phyloP scores from a whole-genome alignment of 257 asterid species.

The Fraxinus excelsior region DNA sequence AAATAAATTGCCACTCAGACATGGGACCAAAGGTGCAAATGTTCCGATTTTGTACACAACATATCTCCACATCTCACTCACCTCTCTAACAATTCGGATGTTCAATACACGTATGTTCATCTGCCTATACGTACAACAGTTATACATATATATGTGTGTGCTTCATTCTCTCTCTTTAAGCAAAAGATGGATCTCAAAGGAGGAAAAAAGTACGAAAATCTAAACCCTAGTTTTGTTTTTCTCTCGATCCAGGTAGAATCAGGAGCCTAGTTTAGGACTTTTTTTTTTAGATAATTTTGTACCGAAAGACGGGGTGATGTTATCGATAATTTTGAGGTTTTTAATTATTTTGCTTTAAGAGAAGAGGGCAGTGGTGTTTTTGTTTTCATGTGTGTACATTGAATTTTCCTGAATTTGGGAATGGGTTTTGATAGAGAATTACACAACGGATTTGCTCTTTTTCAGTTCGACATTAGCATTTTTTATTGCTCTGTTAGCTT shows the following conservation, averaged over 20 bases:
- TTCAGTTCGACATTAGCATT: neutral
- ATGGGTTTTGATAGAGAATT: constrained; percentile 39
- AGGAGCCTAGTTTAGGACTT: constrained; percentile 36
- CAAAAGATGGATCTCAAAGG: constrained; percentile 37
- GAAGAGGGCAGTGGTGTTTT: constrained; percentile 17
- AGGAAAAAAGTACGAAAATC: constrained; percentile 30
- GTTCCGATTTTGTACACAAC: neutral
- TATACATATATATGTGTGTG: neutral
- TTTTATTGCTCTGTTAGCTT: constrained; percentile 7
- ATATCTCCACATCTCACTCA: neutral
- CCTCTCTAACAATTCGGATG: neutral
- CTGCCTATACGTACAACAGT: neutral
- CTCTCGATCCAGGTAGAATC: constrained; percentile 37
- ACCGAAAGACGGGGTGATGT: constrained; percentile 23
- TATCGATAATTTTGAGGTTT: constrained; percentile 29
- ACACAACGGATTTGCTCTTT: constrained; percentile 32
- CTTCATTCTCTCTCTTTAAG: constrained; percentile 7
- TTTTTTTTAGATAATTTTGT: constrained; percentile 35
- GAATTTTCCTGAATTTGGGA: constrained; percentile 28
- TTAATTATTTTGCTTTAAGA: constrained; percentile 33
- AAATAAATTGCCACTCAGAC: neutral
- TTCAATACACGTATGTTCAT: too few species aligned
- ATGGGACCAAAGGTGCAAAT: neutral
- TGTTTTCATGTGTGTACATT: neutral
- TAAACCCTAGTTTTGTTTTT: constrained; percentile 32